These are phyloP conservation scores for Calonectria ilicicola DNA, from an alignment of 2,329 filamentous ascomycete genomes.

Conservation along the genomic window DNA sequence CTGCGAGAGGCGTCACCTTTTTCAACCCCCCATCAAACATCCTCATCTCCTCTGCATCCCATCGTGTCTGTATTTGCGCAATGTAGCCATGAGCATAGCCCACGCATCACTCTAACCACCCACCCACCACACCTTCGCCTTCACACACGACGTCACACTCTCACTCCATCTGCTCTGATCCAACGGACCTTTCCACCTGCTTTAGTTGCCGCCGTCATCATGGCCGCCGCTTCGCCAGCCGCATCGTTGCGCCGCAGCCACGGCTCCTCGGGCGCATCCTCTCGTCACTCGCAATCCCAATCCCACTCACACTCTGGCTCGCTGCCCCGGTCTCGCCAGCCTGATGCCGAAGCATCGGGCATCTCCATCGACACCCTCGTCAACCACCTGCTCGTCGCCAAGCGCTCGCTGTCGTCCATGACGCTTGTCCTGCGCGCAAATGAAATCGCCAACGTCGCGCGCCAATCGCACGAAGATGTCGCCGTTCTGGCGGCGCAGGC, in stretches of 20 bases:
- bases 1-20: not conserved
- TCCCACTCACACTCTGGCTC: conserved; percentile 39
- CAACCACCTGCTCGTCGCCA: conserved; percentile 85
- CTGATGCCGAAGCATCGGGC: conserved; percentile 22
- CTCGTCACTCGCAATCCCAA: conserved; percentile 44
- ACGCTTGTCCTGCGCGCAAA: conserved; percentile 86
- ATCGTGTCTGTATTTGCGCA: conserved; percentile 21
- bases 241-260: conserved; percentile 51
- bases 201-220: conserved; percentile 15
- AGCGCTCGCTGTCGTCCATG: conserved; percentile 88
- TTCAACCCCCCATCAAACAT: not conserved
- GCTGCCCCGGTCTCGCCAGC: conserved; percentile 35
- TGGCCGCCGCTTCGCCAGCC: conserved; percentile 52
- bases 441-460: conserved; percentile 83
- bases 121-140: not conserved
- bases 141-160: not conserved
- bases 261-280: conserved; percentile 51
- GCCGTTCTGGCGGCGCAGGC: conserved; percentile 79
- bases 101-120: conserved; percentile 4
- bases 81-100: conserved; percentile 38
- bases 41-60: not conserved
- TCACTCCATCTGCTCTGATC: not conserved
- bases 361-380: conserved; percentile 80
- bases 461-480: conserved; percentile 81
- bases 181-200: not conserved